Conservation (phyloP, 2,329 filamentous ascomycete species). For the Apiospora phragmitis region DNA sequence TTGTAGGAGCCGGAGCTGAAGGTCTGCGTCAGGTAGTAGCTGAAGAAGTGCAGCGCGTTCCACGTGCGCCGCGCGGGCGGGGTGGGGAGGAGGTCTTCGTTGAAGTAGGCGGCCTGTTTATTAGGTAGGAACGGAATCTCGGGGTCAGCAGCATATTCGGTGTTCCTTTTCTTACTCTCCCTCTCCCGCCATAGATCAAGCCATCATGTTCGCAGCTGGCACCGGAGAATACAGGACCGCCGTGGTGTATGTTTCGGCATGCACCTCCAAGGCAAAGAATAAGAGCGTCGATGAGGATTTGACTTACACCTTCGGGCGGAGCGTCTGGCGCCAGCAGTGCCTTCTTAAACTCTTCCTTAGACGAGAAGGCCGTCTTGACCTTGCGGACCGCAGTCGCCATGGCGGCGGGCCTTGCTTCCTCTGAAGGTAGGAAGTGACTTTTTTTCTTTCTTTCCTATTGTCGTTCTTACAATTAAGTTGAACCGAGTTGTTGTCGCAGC, state of each 20-base stretch:
- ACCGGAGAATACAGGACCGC: no score
- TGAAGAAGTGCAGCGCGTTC: slow-evolving; percentile 31
- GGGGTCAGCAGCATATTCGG: neutral
- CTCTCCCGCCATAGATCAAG: no score
- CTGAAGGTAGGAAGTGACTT: neutral
- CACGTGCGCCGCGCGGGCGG: slow-evolving; percentile 23
- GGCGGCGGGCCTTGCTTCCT: neutral
- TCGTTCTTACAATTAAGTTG: neutral
- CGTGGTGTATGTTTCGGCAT: no score
- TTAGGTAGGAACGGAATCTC: no score
- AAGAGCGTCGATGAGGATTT: no score
- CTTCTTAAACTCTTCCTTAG: slow-evolving; percentile 16
- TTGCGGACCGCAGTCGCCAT: slow-evolving; percentile 8
- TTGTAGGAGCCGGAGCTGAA: slow-evolving; percentile 36
- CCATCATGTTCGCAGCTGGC: no score
- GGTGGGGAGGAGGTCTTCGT: slow-evolving; percentile 27
- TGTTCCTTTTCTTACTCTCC: neutral
- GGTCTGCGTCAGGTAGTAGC: slow-evolving; percentile 33
- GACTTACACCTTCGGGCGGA: slow-evolving; percentile 11
- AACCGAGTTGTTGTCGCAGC: no score
- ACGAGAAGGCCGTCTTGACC: slow-evolving; percentile 17
- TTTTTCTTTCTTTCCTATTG: neutral
- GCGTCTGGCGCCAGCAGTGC: slow-evolving; percentile 17
- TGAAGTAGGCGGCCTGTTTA: slow-evolving; percentile 22
- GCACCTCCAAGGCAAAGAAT: no score